phyloP scores from a whole-genome alignment of 306 rosid genomes.

The Senna tora region DNA sequence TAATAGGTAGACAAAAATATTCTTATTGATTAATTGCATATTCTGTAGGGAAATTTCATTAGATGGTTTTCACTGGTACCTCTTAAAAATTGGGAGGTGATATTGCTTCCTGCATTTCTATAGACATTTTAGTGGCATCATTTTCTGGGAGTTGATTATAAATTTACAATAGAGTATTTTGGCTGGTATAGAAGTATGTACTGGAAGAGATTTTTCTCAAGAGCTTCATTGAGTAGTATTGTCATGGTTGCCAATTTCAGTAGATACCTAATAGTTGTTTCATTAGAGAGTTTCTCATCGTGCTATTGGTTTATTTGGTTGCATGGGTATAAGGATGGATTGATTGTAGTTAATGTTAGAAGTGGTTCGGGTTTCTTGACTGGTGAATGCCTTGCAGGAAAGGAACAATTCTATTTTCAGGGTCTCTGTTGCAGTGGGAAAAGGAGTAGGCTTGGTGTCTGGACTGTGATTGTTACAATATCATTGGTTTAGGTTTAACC shows the following conservation, averaged over 20 bases:
- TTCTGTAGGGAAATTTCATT: neutral
- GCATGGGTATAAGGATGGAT: neutral
- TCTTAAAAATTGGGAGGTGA: too few relatives aligned
- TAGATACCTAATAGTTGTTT: neutral
- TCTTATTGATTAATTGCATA: neutral
- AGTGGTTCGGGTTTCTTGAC: neutral
- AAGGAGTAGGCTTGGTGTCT: neutral
- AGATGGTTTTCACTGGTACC: neutral
- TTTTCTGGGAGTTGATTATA: neutral
- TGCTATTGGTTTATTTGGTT: neutral
- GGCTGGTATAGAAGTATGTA: neutral
- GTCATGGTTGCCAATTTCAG: neutral
- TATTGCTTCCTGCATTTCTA: too few relatives aligned
- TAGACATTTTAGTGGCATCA: too few relatives aligned
- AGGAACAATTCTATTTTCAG: neutral
- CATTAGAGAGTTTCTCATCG: neutral
- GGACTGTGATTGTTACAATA: neutral
- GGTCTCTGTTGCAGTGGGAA: neutral
- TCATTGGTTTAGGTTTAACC: too few relatives aligned
- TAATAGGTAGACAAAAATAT: neutral
- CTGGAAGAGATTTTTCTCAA: neutral
- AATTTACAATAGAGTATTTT: neutral
- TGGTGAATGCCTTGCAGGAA: neutral
- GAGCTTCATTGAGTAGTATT: neutral
- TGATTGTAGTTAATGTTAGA: neutral